These are phyloP conservation scores for Solanum habrochaites DNA, from an alignment of 257 asterid genomes.

Conservation along the genomic window DNA sequence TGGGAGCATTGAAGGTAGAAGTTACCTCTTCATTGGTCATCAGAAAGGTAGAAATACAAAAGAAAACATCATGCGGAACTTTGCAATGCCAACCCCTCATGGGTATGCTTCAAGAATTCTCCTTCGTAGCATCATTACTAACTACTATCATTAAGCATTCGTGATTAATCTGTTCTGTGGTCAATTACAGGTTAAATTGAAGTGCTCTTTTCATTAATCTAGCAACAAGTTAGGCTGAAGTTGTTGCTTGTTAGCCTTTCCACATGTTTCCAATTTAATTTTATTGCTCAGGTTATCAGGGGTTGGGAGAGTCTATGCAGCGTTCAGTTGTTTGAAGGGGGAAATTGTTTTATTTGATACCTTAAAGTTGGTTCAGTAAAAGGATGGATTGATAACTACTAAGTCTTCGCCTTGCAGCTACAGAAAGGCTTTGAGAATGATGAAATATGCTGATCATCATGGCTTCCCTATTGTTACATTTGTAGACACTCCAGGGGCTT, in stretches of 20 bases:
- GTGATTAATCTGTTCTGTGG: background rate
- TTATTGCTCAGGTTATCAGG: background rate
- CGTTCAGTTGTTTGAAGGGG: background rate
- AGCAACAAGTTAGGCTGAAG: background rate
- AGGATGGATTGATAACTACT: background rate
- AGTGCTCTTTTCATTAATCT: background rate
- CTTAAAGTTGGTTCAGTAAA: background rate
- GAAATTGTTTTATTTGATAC: background rate
- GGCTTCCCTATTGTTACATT: slow-evolving; percentile 83
- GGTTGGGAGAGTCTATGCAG: background rate
- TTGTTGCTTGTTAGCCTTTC: background rate
- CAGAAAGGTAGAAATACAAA: slow-evolving; percentile 85
- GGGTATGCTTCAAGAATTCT: slow-evolving; percentile 38
- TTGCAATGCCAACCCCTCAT: slow-evolving; percentile 97
- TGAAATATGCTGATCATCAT: slow-evolving; percentile 87
- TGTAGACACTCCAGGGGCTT: slow-evolving; percentile 92
- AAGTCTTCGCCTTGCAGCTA: slow-evolving; percentile 36
- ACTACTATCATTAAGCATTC: background rate
- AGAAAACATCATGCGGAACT: slow-evolving; percentile 77
- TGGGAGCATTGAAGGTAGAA: slow-evolving; percentile 69
- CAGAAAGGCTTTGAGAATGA: slow-evolving; percentile 84
- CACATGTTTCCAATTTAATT: background rate
- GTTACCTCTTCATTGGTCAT: slow-evolving; percentile 87
- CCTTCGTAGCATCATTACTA: background rate
- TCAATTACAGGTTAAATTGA: background rate